Evolutionary conservation across 805 yeast species (phyloP), one percentile per base, ranked within the genome.

Genomic region (Cyberlindnera euphorbiae): DNA sequence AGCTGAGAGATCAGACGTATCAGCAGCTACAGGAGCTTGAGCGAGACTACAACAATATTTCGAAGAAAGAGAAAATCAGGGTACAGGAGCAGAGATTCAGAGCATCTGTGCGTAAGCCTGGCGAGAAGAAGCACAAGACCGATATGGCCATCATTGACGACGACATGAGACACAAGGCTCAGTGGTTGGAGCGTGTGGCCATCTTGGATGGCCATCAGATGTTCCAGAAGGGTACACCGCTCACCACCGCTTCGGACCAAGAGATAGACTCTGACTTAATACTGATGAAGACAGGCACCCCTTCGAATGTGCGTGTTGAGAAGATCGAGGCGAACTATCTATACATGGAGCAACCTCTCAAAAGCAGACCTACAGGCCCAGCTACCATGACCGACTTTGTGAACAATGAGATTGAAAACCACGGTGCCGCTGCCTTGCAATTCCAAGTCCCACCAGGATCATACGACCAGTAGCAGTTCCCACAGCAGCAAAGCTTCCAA

Each of bases 351-450:
- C 44, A 45, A 26, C 50, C 51, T 7, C 11, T 39, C 6, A 45
- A 47, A 29, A 43, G 39, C 26, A 26, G 14, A 4, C 4, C 34
- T 5, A 18, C 27, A 3, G 39, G 40, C 3, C 50, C 52, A 16
- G 47, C 56, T 10, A 53, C 58, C 24, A 46, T 51, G 51, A 53
- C 58, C 7, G 58, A 53, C 22, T 28, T 53, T 15, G 55, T 53
- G n/a, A 53, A 53, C 36, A 27, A 29, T 11, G 53, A 50, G 29
- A 29, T 53, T 23, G 53, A 44, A 28, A 46, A 46, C 16, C 43
- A 41, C 10, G 51, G 50, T 5, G 28, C 37, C 1, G 38, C 38
- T 2, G 44, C 32, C 4, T 13, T 41, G 14, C 41, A 33, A 23
- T 41, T 29, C 35, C 40, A 34, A n/a, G n/a, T n/a, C n/a, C n/a